Conservation (phyloP, 306 rosid genomes). For the Citrullus amarus region DNA sequence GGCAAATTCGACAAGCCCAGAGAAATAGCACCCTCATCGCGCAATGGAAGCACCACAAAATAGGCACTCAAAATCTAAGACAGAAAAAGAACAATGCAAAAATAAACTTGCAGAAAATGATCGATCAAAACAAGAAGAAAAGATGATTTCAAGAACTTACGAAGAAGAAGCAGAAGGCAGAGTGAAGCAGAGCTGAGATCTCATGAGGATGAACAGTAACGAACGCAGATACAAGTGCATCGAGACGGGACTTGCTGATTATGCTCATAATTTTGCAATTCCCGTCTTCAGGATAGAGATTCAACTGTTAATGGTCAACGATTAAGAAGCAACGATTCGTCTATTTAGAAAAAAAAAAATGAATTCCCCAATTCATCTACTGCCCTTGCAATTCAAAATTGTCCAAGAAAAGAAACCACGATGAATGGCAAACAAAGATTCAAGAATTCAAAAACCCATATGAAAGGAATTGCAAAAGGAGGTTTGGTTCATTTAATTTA, state of each 20-base stretch:
- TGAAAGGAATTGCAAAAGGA: not conserved
- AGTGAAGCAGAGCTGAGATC: constrained; percentile 60
- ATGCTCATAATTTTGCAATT: constrained; percentile 5
- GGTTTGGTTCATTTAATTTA: not conserved
- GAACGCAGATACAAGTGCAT: constrained; percentile 47
- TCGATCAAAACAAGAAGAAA: not conserved
- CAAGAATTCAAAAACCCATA: not conserved
- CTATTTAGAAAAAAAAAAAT: not conserved
- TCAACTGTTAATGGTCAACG: not conserved
- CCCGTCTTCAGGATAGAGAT: not conserved
- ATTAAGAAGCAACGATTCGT: not conserved
- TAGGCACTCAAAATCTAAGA: constrained; percentile 86
- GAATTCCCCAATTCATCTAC: not conserved
- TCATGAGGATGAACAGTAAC: constrained; percentile 88
- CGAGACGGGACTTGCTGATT: constrained; percentile 41
- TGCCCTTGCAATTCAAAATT: not conserved
- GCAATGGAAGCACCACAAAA: constrained; percentile 89
- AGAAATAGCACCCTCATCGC: constrained; percentile 92
- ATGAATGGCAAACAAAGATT: not conserved
- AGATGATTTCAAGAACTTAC: constrained; percentile 26
- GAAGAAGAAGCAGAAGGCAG: constrained; percentile 84
- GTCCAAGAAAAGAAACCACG: not conserved
- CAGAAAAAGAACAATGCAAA: not conserved
- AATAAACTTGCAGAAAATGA: not conserved
- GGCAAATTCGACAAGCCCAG: constrained; percentile 79